Conservation (phyloP, 331 rosid species). For the Dryas integrifolia region DNA sequence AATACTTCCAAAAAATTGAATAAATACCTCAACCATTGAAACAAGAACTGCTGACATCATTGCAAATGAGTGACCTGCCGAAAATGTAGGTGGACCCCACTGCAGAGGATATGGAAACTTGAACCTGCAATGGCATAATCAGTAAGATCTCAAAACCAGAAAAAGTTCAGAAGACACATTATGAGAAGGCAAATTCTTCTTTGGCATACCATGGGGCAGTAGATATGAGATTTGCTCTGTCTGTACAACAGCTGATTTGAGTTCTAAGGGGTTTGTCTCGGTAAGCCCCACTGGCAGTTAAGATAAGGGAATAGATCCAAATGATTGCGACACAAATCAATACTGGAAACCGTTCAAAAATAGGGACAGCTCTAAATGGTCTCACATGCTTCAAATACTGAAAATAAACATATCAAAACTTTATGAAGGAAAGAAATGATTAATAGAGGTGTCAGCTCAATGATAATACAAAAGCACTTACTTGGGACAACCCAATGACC, state of each 20-base stretch:
- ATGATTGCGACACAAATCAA: slow-evolving; percentile 70
- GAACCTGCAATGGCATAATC: slow-evolving; percentile 52
- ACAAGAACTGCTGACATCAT: slow-evolving; percentile 94
- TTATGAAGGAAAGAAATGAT: slow-evolving; percentile 13
- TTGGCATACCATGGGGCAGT: slow-evolving; percentile 79
- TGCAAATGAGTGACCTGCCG: slow-evolving; percentile 88
- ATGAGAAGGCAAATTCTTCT: background rate
- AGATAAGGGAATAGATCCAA: slow-evolving; percentile 84
- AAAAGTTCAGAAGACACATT: background rate
- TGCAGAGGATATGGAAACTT: slow-evolving; percentile 95
- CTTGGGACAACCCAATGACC: slow-evolving; percentile 84
- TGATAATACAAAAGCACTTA: slow-evolving; percentile 40
- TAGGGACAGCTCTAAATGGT: slow-evolving; percentile 74
- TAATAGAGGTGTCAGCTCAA: background rate
- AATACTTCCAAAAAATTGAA: background rate
- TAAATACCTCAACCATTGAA: slow-evolving; percentile 94
- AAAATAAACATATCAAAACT: slow-evolving; percentile 30
- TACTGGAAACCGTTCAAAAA: slow-evolving; percentile 87
- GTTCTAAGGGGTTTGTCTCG: slow-evolving; percentile 45
- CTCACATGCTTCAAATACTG: slow-evolving; percentile 96
- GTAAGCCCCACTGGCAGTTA: slow-evolving; percentile 95
- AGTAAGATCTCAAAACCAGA: slow-evolving; percentile 20
- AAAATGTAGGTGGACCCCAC: slow-evolving; percentile 99
- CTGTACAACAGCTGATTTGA: slow-evolving; percentile 82
- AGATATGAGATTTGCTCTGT: slow-evolving; percentile 74